Percentiles rank a stretch among this genome's conserved stretches.
Evolutionary conservation across 495 filamentous ascomycete genomes (phyloP).

Genomic region (Penicillium longicatenatum): DNA sequence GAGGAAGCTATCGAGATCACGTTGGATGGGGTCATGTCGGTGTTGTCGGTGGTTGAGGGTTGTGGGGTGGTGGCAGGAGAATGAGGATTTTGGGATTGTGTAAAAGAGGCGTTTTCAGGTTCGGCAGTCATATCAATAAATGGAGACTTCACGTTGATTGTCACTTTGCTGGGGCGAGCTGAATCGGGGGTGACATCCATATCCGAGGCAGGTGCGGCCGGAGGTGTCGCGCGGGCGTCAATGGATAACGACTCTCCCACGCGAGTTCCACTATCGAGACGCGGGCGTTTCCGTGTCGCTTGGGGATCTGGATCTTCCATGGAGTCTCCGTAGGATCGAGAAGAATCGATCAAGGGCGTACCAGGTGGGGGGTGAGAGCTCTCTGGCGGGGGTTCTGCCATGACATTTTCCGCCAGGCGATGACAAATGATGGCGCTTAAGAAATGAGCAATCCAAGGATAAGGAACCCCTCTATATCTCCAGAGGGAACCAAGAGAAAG

Average conservation of each 20-base stretch:
- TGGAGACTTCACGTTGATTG: constrained; percentile 57
- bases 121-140: constrained; percentile 21
- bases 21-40: constrained; percentile 28
- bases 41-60: constrained; percentile 16
- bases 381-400: constrained; percentile 54
- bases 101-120: constrained; percentile 13
- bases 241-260: constrained; percentile 47
- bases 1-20: constrained; percentile 53
- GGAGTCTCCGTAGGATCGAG: constrained; percentile 42
- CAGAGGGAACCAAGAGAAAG: background rate
- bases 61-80: constrained; percentile 4
- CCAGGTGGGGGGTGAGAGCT: constrained; percentile 50
- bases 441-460: constrained; percentile 3
- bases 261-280: constrained; percentile 59
- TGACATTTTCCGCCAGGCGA: constrained; percentile 43
- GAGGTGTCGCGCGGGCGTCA: constrained; percentile 27
- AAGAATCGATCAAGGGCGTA: constrained; percentile 35
- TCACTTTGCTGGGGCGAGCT: constrained; percentile 52
- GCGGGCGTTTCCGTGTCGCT: constrained; percentile 61
- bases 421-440: background rate
- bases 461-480: background rate
- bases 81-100: constrained; percentile 5
- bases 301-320: constrained; percentile 60
- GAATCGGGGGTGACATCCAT: constrained; percentile 37
- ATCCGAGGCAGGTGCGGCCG: constrained; percentile 34